Evolutionary conservation across 202 grass and related monocot species (phyloP).

Genomic region (Hordeum pubiflorum): DNA sequence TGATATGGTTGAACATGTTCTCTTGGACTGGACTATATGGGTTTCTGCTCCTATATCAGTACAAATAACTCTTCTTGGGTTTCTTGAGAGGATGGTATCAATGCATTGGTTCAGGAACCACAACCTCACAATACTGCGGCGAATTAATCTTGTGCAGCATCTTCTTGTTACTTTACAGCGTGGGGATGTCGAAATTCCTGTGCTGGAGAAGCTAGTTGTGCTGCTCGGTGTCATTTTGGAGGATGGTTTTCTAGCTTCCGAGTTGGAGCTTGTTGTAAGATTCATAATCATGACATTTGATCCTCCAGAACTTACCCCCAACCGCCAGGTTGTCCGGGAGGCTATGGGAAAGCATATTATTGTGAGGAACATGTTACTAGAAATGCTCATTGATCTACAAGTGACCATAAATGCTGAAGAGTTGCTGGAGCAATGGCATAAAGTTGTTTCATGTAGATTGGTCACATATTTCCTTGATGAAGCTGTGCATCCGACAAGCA

Average conservation of each 20-base stretch:
- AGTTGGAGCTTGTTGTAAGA: conserved; percentile 92
- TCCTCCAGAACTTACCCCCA: conserved; percentile 63
- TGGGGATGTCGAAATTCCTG: conserved; percentile 91
- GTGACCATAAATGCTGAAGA: conserved; percentile 84
- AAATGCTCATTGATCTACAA: conserved; percentile 99
- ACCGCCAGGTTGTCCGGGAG: conserved; percentile 66
- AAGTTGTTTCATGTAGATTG: conserved; percentile 94
- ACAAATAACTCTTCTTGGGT: conserved; percentile 91
- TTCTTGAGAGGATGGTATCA: conserved; percentile 98
- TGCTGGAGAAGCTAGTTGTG: conserved; percentile 96
- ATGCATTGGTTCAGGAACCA: conserved; percentile 99
- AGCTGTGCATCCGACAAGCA: conserved; percentile 95
- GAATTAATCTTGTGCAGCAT: conserved; percentile 97
- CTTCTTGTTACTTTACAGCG: conserved; percentile 95
- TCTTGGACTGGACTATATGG: conserved; percentile 99
- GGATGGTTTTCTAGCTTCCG: conserved; percentile 93
- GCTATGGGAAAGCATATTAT: conserved; percentile 97
- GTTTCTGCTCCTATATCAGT: conserved; percentile 83
- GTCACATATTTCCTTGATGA: conserved; percentile 95
- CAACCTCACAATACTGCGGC: conserved; percentile 91
- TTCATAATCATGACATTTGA: conserved; percentile 99
- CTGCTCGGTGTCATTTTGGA: conserved; percentile 98
- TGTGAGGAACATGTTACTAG: conserved; percentile 94
- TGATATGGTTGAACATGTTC: conserved; percentile 98
- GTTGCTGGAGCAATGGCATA: conserved; percentile 97